Evolutionary conservation across 768 basidiomycete species (phyloP).

Genomic region (Naganishia vaughanmartiniae): DNA sequence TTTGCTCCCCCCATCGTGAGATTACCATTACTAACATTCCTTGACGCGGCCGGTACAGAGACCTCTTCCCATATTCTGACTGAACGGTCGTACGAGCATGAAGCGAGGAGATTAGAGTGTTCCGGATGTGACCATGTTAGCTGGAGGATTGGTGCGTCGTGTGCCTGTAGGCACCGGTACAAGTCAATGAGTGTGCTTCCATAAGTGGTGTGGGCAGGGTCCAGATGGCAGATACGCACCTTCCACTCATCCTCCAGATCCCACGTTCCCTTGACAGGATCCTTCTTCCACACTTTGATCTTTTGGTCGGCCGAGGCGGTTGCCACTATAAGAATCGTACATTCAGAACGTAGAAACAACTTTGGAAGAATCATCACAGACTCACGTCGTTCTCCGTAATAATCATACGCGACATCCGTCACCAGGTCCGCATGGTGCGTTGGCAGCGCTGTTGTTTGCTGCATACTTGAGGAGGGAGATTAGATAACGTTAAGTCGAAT

Average conservation of each 20-base stretch:
- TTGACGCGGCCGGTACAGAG: slow-evolving; percentile 9
- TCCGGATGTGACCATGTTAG: slow-evolving; percentile 90
- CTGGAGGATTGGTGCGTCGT: slow-evolving; percentile 82
- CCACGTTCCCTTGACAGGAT: slow-evolving; percentile 64
- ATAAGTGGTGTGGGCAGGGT: no score
- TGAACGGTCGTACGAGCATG: slow-evolving; percentile 82
- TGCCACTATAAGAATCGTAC: slow-evolving; percentile 42
- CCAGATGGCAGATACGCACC: slow-evolving; percentile 54
- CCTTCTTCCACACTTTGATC: slow-evolving; percentile 84
- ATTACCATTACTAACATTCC: no score
- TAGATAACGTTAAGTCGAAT: neutral
- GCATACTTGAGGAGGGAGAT: neutral
- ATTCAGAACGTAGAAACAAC: slow-evolving; percentile 76
- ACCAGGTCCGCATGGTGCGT: slow-evolving; percentile 12
- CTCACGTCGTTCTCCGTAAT: slow-evolving; percentile 64
- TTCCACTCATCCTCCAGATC: slow-evolving; percentile 85
- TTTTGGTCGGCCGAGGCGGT: slow-evolving; percentile 48
- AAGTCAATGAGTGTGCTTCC: no score
- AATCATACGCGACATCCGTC: slow-evolving; percentile 78
- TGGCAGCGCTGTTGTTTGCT: slow-evolving; percentile 5
- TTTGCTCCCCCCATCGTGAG: neutral
- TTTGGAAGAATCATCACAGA: slow-evolving; percentile 61
- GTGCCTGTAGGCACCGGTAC: slow-evolving; percentile 62
- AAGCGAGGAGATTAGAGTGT: slow-evolving; percentile 82
- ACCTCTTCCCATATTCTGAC: slow-evolving; percentile 87